Base-by-base conservation (phyloP, 352 stramenopile species). In the Aphanomyces astaci region DNA sequence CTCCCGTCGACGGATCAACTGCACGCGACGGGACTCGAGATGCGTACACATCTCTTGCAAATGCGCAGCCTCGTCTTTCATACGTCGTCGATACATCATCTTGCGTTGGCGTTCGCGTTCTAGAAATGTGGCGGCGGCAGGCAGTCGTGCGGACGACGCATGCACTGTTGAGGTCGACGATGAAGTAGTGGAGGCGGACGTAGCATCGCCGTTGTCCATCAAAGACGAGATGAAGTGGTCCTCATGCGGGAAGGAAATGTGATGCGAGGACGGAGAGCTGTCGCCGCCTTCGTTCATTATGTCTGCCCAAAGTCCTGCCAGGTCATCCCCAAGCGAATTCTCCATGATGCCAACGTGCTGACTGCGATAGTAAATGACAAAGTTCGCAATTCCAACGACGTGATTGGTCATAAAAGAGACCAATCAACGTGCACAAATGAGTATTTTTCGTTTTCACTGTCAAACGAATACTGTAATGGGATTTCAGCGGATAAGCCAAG, bases 91-190 rank as follows among this genome's bases (percentile, higher is more conserved):
- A 24, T 68, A 68, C 28, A 52, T 31, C 40, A 68, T 31, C 24
- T 68, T 68, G 11, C 62, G 62, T 33, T 40, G 24, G 22, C 62
- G 39, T 30, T 68, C 62, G 1, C 51, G 46, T 33, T 60, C 30
- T 10, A 39, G 51, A 19, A 59, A 59, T 4, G 51, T 33, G 10
- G 30, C 13, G 13, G 51, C 13, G 9, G 51, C 13, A n/a, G 45
- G 22, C 22, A 27, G 45, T 25, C 9, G 45, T 4, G 22, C 9
- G 9, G 24, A 27, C 4, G 45, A 19, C 19, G 45, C 15, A 15
- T 43, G 36, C 7, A 15, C 7, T 43, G 36, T n/a, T 19, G 45
- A 4, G 9, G 45, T 24, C 13, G 45, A 27, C 45, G 45, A 53
- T 53, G 45, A 24, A 27, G 9, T 19, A 24, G 19, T n/a, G n/a